Evolutionary conservation across 139 green algal species (phyloP).

Genomic region (Haematococcus sp.): DNA sequence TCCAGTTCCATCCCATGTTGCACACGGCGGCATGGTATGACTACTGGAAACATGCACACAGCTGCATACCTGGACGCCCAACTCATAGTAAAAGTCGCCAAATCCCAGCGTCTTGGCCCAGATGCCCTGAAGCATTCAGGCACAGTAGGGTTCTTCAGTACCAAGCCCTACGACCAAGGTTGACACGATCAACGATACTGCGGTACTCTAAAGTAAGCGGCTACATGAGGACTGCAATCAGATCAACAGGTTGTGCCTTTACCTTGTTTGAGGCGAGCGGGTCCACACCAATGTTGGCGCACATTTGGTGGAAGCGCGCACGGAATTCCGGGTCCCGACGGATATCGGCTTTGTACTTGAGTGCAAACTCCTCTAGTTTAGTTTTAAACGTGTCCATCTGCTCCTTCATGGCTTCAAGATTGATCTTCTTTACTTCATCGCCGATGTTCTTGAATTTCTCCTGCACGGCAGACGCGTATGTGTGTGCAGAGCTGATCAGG

Average conservation of each 20-base stretch:
- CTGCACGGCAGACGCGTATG: slow-evolving; percentile 15
- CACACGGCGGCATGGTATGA: no score
- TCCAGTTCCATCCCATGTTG: no score
- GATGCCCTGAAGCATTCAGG: slow-evolving; percentile 50
- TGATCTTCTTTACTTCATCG: slow-evolving; percentile 57
- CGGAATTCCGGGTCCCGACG: slow-evolving; percentile 83
- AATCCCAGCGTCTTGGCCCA: slow-evolving; percentile 88
- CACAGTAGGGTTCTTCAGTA: no score
- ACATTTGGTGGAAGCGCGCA: slow-evolving; percentile 96
- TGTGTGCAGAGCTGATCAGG: background rate
- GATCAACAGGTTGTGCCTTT: background rate
- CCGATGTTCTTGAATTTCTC: slow-evolving; percentile 53
- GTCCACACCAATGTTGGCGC: slow-evolving; percentile 92
- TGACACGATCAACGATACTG: no score
- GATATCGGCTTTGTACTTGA: slow-evolving; percentile 89
- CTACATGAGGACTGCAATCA: no score
- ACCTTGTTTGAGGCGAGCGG: slow-evolving; percentile 93
- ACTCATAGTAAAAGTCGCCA: slow-evolving; percentile 96
- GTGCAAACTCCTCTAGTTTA: slow-evolving; percentile 87
- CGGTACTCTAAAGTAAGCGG: no score
- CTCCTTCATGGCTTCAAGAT: slow-evolving; percentile 47
- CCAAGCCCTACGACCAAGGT: no score
- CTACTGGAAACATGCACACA: no score
- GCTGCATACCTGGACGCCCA: slow-evolving; percentile 77
- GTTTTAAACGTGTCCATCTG: slow-evolving; percentile 70